These are phyloP conservation scores for Pseudocercospora cruenta DNA, from an alignment of 2,329 filamentous ascomycete species.

Conservation along the genomic window DNA sequence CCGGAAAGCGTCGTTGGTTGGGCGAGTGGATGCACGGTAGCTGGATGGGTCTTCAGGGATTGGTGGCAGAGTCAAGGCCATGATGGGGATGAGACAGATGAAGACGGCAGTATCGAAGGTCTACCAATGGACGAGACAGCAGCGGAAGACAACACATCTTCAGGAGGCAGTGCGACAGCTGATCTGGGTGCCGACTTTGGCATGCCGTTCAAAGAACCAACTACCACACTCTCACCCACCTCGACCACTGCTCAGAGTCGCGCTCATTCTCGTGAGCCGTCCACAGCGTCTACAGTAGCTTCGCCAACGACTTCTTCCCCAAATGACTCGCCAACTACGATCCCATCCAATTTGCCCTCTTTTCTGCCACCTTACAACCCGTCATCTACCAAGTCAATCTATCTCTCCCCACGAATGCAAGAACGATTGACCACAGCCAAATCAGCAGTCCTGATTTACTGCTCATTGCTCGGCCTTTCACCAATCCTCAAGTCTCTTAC, in stretches of 20 bases:
- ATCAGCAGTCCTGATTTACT: conserved; percentile 90
- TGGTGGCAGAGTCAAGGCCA: conserved; percentile 72
- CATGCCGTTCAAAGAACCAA: conserved; percentile 28
- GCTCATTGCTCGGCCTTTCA: conserved; percentile 84
- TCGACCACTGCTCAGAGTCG: background rate
- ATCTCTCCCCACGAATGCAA: conserved; percentile 60
- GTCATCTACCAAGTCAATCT: conserved; percentile 30
- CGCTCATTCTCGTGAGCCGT: conserved; percentile 12
- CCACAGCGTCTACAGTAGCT: conserved; percentile 1
- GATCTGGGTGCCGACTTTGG: conserved; percentile 26
- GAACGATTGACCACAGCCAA: conserved; percentile 80
- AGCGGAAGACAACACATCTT: conserved; percentile 23
- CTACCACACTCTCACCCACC: conserved; percentile 5
- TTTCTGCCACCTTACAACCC: conserved; percentile 40
- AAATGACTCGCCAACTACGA: conserved; percentile 8
- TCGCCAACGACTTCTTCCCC: background rate
- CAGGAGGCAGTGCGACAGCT: conserved; percentile 22
- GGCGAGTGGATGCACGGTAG: conserved; percentile 78
- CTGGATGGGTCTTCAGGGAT: conserved; percentile 92
- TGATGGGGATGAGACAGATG: conserved; percentile 46
- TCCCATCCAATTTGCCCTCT: conserved; percentile 22
- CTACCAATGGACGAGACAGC: conserved; percentile 7
- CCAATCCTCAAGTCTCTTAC: conserved; percentile 98
- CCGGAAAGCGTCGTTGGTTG: conserved; percentile 87
- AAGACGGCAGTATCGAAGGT: conserved; percentile 44